Base-by-base conservation (phyloP, 1,284 basidiomycete genomes). In the Melampsora americana region DNA sequence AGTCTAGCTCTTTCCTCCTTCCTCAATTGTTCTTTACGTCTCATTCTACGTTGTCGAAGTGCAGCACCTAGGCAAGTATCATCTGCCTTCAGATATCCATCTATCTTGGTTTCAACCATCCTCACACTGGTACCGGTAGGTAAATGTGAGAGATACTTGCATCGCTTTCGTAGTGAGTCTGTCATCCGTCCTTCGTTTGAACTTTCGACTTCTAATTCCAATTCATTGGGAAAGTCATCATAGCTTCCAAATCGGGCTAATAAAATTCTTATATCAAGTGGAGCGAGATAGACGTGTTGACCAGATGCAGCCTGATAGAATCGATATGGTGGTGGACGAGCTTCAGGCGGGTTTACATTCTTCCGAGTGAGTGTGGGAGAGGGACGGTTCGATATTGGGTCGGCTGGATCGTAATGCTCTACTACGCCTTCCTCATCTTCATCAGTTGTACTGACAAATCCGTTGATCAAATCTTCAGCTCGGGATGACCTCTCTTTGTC, bases 291-390 rank as follows among this genome's bases (percentile, higher is more conserved):
- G 80, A 98, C 87, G 23, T 92, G 91, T 78, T 92, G 87, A 20
- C 95, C 96, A 1, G 92, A 92, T 0, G 92, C 89, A 14, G 93
- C 92, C 83, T 99, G 96, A 83, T 97, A 99, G 83, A 92, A 99
- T 81, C 91, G 93, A 84, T 96, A 98, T 12, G 81, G 30, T 11
- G 53, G 80, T 0, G 81, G 79, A 1, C 77, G 77, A 30, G 78
- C 80, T 61, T 80, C 78, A 12, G 81, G 81, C 12, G 81, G 81
- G 39, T 82, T 82, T 68, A 82, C n/a, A 60, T 80, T 79, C 18
- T 77, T 70, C 1, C 82, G 26, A 79, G 80, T 60, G 64, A 60
- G 59, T 81, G 80, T 73, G 78, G 16, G 80, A 78, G 20, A 80
- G 64, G 50, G 80, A 79, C 20, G 82, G 77, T 14, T 82, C 68